phyloP scores from a whole-genome alignment of 1,284 basidiomycete species.

The Trichosporon inkin region DNA sequence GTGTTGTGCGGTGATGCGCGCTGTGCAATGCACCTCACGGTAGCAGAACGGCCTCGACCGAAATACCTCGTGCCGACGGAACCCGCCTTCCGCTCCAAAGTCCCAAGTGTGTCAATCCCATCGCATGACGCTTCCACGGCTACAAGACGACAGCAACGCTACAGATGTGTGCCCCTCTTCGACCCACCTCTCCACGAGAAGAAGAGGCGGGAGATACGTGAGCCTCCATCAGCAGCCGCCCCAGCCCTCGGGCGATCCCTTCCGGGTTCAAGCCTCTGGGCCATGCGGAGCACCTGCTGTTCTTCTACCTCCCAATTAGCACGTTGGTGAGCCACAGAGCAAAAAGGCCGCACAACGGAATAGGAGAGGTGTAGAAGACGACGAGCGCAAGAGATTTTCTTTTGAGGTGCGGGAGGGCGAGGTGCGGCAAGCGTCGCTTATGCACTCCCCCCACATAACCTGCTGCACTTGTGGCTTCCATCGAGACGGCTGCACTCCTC shows the following conservation, averaged over 20 bases:
- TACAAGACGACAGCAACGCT: not conserved
- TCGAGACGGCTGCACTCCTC: not conserved
- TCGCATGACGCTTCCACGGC: no score
- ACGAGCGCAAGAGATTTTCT: not conserved
- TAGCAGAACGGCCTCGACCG: no score
- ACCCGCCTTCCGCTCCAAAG: no score
- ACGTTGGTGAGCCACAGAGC: constrained; percentile 6
- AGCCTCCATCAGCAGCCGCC: constrained; percentile 25
- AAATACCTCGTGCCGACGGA: no score
- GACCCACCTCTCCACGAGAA: constrained; percentile 45
- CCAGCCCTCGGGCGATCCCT: constrained; percentile 13
- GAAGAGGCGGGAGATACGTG: constrained; percentile 50
- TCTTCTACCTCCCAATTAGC: constrained; percentile 20
- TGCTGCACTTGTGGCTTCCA: no score
- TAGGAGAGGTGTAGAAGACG: constrained; percentile 16
- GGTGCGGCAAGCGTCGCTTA: not conserved
- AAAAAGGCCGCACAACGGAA: constrained; percentile 10
- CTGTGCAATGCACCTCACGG: no score
- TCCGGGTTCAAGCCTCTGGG: constrained; percentile 10
- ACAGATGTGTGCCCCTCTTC: constrained; percentile 44
- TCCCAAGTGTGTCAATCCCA: no score
- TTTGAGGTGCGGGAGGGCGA: no score
- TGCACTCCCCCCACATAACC: not conserved
- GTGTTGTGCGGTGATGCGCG: no score
- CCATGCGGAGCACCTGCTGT: not conserved